Evolutionary conservation across 2,329 filamentous ascomycete species (phyloP).

Genomic region (Calycina herbarum): DNA sequence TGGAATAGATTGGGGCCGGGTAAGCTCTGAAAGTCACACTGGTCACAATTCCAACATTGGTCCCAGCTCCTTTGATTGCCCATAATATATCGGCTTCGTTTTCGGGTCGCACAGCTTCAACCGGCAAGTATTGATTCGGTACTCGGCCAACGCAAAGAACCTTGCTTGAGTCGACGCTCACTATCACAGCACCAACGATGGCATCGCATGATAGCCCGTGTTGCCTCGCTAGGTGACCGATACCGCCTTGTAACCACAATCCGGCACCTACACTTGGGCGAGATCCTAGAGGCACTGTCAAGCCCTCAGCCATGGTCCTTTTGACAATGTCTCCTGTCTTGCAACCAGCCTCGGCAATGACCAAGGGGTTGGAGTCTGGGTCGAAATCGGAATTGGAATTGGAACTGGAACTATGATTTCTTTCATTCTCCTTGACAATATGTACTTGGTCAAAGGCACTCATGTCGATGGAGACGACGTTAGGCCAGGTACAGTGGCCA

Average conservation of each 20-base stretch:
- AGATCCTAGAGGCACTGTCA: conserved; percentile 59
- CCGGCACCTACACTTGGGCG: conserved; percentile 65
- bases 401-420: background rate
- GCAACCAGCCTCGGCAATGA: conserved; percentile 57
- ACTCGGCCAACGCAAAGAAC: conserved; percentile 51
- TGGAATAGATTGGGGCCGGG: conserved; percentile 22
- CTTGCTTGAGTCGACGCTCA: conserved; percentile 50
- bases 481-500: conserved; percentile 54
- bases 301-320: conserved; percentile 42
- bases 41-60: conserved; percentile 30
- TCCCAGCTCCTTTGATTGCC: conserved; percentile 30
- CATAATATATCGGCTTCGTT: conserved; percentile 28
- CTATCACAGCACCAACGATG: conserved; percentile 59
- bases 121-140: conserved; percentile 21
- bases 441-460: conserved; percentile 52
- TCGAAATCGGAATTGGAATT: background rate
- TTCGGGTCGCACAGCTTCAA: conserved; percentile 22
- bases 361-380: conserved; percentile 37
- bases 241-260: conserved; percentile 64
- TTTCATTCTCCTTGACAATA: conserved; percentile 38
- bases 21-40: conserved; percentile 29
- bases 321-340: conserved; percentile 54
- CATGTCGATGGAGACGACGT: conserved; percentile 60
- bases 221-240: conserved; percentile 43
- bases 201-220: conserved; percentile 60